These are phyloP conservation scores for Ophiocordyceps polyrhachis-furcata DNA, from an alignment of 2,329 filamentous ascomycete species.

Conservation along the genomic window DNA sequence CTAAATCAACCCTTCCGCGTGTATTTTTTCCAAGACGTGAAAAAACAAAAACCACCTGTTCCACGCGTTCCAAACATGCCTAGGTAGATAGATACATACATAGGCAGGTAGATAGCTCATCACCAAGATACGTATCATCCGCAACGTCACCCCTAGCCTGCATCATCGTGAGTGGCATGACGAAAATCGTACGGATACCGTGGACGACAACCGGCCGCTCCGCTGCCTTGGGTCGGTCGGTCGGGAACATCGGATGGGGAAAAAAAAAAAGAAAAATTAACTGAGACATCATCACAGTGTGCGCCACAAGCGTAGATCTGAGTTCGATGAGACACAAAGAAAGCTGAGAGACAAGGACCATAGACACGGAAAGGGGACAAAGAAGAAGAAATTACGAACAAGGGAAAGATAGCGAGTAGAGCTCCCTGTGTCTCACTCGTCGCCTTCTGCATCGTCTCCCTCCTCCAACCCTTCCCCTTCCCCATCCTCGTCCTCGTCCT, in stretches of 20 bases:
- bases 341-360: neutral
- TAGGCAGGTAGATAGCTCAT: too few species aligned
- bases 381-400: neutral
- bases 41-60: too few species aligned
- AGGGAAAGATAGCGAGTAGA: neutral
- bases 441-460: neutral
- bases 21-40: too few species aligned
- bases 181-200: neutral
- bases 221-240: neutral
- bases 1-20: neutral
- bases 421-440: too few species aligned
- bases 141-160: too few species aligned
- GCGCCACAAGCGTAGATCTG: neutral
- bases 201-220: neutral
- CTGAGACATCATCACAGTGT: neutral
- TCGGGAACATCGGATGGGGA: neutral
- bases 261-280: neutral
- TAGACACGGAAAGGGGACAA: neutral
- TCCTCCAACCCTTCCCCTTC: neutral
- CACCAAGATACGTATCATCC: too few species aligned
- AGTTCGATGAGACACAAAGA: neutral
- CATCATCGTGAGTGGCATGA: too few species aligned
- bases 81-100: too few species aligned
- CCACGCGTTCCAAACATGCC: too few species aligned
- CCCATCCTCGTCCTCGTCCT: conserved; percentile 5